These are phyloP conservation scores for Magnolia sinica DNA, from an alignment of 164 flowering plant species.

Conservation along the genomic window DNA sequence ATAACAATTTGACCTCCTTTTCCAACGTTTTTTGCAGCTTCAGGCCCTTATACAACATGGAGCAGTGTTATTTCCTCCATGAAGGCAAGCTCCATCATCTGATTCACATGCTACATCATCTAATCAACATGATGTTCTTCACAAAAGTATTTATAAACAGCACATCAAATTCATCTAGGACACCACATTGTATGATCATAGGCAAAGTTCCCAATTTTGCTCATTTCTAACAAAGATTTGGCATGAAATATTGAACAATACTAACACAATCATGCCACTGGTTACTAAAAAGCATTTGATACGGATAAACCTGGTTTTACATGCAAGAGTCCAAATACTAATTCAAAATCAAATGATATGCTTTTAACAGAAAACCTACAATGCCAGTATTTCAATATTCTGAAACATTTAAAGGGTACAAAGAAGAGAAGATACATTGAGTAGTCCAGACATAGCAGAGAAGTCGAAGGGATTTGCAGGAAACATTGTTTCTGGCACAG, in stretches of 20 bases:
- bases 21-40: too few relatives aligned
- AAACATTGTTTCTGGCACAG: slow-evolving; percentile 37
- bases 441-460: slow-evolving; percentile 74
- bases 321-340: neutral
- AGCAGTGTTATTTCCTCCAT: too few relatives aligned
- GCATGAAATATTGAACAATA: neutral
- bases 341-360: neutral
- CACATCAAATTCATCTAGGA: neutral
- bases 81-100: too few relatives aligned
- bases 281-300: too few relatives aligned
- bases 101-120: too few relatives aligned
- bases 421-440: slow-evolving; percentile 46
- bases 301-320: neutral
- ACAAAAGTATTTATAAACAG: neutral
- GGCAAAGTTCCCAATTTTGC: neutral
- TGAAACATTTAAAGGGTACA: neutral
- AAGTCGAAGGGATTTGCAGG: slow-evolving; percentile 72
- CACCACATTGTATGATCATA: neutral
- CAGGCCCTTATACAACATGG: too few relatives aligned
- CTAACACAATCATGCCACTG: too few relatives aligned
- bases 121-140: neutral
- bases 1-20: too few relatives aligned
- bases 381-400: too few relatives aligned
- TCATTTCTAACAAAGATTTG: neutral
- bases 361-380: neutral